phyloP scores from a whole-genome alignment of 345 rosid species.

The Citrus mangshanensis region DNA sequence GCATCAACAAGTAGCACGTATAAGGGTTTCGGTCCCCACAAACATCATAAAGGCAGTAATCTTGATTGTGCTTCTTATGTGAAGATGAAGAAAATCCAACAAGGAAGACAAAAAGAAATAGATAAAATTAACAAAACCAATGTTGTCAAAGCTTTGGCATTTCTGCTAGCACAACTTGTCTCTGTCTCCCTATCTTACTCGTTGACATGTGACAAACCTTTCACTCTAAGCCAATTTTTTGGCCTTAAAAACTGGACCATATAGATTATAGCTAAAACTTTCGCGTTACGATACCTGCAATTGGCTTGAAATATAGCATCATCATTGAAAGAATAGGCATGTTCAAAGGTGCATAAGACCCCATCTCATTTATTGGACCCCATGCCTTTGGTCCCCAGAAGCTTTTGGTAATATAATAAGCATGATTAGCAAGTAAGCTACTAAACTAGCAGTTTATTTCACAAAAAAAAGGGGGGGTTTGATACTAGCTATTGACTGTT shows the following conservation, averaged over 20 bases:
- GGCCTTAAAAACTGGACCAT: slow-evolving; percentile 25
- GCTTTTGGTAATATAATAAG: not conserved
- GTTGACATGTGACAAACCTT: slow-evolving; percentile 35
- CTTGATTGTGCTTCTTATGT: slow-evolving; percentile 12
- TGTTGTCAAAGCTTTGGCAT: slow-evolving; percentile 31
- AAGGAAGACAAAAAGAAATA: slow-evolving; percentile 30
- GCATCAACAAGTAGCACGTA: slow-evolving; percentile 46
- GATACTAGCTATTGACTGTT: not conserved
- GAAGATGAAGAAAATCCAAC: slow-evolving; percentile 21
- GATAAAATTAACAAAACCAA: slow-evolving; percentile 18
- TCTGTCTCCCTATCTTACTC: slow-evolving; percentile 45
- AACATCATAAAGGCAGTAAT: slow-evolving; percentile 1
- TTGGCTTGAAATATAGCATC: slow-evolving; percentile 17
- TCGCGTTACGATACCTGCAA: not conserved
- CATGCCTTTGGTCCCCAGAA: slow-evolving; percentile 35
- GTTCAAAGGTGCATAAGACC: slow-evolving; percentile 5
- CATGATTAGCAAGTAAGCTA: not conserved
- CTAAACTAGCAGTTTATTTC: not conserved
- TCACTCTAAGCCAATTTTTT: slow-evolving; percentile 13
- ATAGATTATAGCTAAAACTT: slow-evolving; percentile 1
- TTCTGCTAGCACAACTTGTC: slow-evolving; percentile 48
- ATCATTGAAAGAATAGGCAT: slow-evolving; percentile 12
- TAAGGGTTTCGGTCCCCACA: slow-evolving; percentile 42
- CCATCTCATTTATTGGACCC: slow-evolving; percentile 23
- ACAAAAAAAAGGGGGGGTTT: not conserved